Evolutionary conservation across 176 grass and related monocot genomes (phyloP).

Genomic region (Microstegium vimineum): DNA sequence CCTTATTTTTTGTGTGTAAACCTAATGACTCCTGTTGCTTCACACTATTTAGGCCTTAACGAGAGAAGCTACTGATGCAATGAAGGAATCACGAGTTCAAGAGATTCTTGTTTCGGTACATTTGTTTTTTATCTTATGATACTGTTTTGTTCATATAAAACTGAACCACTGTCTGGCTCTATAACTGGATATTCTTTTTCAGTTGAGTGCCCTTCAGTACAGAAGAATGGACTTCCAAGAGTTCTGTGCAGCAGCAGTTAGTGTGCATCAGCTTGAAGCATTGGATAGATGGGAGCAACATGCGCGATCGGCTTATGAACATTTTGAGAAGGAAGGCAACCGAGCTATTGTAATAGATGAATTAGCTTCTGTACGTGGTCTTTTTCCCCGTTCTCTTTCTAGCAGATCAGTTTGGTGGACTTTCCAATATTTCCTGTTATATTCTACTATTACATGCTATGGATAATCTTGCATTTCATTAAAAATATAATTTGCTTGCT

Average conservation of each 20-base stretch:
- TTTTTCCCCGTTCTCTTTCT: neutral
- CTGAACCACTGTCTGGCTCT: neutral
- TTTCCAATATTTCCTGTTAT: neutral
- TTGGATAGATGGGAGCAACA: slow-evolving; percentile 91
- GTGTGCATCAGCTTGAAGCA: slow-evolving; percentile 80
- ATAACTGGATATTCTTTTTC: slow-evolving; percentile 25
- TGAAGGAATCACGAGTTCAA: slow-evolving; percentile 77
- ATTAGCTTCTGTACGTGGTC: slow-evolving; percentile 59
- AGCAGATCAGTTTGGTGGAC: neutral
- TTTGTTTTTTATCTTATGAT: neutral
- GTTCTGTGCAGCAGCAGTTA: slow-evolving; percentile 72
- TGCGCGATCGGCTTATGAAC: slow-evolving; percentile 65
- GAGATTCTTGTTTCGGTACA: slow-evolving; percentile 67
- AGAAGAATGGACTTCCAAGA: slow-evolving; percentile 89
- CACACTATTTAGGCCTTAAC: slow-evolving; percentile 41
- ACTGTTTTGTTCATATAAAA: slow-evolving; percentile 6
- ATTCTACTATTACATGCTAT: neutral
- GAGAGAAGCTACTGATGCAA: slow-evolving; percentile 73
- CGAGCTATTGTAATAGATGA: slow-evolving; percentile 81
- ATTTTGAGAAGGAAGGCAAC: slow-evolving; percentile 83
- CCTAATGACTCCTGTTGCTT: slow-evolving; percentile 3
- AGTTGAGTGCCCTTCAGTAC: slow-evolving; percentile 76
- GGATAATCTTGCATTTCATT: neutral
- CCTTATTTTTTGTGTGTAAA: neutral
- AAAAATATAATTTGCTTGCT: neutral